Base-by-base conservation (phyloP, 108 stramenopile species). In the Nitzschia sp. region DNA sequence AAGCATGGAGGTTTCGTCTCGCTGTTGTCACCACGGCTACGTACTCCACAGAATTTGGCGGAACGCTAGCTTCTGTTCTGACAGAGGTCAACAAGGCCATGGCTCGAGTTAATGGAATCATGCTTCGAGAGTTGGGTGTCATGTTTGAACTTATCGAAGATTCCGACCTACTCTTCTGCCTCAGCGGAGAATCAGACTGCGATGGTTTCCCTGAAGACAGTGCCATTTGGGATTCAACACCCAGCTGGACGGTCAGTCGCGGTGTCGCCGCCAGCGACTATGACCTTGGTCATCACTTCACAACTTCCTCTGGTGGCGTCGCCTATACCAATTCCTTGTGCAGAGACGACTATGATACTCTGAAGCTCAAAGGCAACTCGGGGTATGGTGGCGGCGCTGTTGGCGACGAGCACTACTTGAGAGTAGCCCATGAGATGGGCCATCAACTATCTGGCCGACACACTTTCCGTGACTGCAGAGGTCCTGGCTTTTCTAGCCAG, bases 271-370 rank as follows among this genome's bases (percentile, higher is more conserved):
- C 37, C 14, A 9, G 6, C n/a, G 57, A 58, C 57, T 58, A 58
- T 58, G 57, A 58, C 37, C 26, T 58, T n/a, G 57, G 57, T 2
- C 57, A 58, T 58, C 26, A 37, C 39, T 40, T 58, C 7, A 58
- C 57, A 34, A 58, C 57, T 2, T n/a, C n/a, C 2, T 15, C 29
- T 12, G 57, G 57, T 6, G 57, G 57, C 17, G 57, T 58, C 6
- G 26, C 57, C 0, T 40, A 12, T 9, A 40, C 38, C 15, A 15
- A 34, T 2, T n/a, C 37, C 5, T 37, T 58, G 10, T 58, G 57
- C 39, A 34, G 29, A 5, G 29, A 34, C 29, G 29, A 34, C 29
- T 0, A 10, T 1, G 57, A 58, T 29, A 29, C 26, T 15, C 2
- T 10, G 14, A 58, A 58, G 19, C 57, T 38, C 3, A 58, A 40